Evolutionary conservation across 805 yeast genomes (phyloP), one percentile per base, ranked within the genome.

Genomic region (Huiozyma sinensis): DNA sequence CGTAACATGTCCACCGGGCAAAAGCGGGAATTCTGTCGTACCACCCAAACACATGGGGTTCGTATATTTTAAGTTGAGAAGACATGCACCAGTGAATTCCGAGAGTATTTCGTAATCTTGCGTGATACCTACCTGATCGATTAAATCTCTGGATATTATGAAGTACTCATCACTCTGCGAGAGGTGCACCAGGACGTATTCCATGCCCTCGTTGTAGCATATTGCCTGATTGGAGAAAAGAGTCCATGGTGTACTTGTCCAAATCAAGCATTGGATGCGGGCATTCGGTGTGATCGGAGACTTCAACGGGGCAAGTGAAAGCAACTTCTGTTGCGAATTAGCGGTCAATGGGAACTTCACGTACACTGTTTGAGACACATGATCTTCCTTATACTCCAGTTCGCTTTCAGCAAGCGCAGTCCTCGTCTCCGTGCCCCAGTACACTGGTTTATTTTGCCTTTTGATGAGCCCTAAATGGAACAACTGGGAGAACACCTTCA

Each of bases 221-320:
- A 92, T 77, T 0, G 97, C 97, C 49, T 73, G 71, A 57, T 92
- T 92, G 0, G 95, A 81, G 5, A 86, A 84, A 31, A 92, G 69
- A 0, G 99, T 92, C 99, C 99, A 92, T 0, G 98, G 97, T 1
- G 98, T 92, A 1, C 96, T 89, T 0, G 99, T 92, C 99, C 99
- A 92, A 45, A 92, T 86, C 48, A 84, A 56, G 6, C 70, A 73
- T 24, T 48, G 42, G 1, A 70, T 36, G 1, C 55, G 42, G 1
- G 29, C 40, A 9, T 31, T 11, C 24, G 24, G 24, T 8, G 51
- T 27, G 5, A n/a, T 32, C 2, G 34, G 34, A 3, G n/a, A 11
- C 8, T 38, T 32, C 29, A 24, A 7, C 7, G 31, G 33, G 7
- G n/a, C 11, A 10, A 39, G 33, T 24, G 9, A 10, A 11, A 34